These are phyloP conservation scores for Globisporangium mamillatum DNA, from an alignment of 352 stramenopile species.

Conservation along the genomic window DNA sequence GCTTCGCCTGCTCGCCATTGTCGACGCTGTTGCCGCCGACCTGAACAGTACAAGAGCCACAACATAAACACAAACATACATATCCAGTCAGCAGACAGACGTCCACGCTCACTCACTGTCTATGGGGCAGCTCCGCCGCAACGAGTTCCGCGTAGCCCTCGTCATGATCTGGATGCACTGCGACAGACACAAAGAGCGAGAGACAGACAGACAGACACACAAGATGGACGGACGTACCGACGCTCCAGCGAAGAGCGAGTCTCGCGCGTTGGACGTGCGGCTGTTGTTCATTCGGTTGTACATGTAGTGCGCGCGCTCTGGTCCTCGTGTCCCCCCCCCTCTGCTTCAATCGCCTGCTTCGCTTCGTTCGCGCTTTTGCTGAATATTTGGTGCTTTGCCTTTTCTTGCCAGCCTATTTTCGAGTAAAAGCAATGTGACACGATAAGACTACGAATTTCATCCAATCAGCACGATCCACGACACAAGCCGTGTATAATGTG, in stretches of 20 bases:
- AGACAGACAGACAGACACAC: too few relatives aligned
- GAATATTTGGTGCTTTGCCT: neutral
- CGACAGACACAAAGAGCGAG: neutral
- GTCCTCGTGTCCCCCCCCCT: neutral
- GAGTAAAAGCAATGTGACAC: too few relatives aligned
- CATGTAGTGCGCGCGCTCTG: slow-evolving; percentile 38
- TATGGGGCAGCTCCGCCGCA: neutral
- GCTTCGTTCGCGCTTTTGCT: neutral
- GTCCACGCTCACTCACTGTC: neutral
- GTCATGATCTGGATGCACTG: too few relatives aligned
- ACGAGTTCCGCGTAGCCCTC: neutral
- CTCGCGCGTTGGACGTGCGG: slow-evolving; percentile 40
- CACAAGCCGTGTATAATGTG: too few relatives aligned
- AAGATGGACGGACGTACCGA: slow-evolving; percentile 29
- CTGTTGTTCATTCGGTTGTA: slow-evolving; percentile 80
- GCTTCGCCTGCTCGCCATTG: slow-evolving; percentile 74
- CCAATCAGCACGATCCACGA: too few relatives aligned
- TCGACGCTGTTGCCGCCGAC: slow-evolving; percentile 31
- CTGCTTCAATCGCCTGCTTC: neutral
- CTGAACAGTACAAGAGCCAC: slow-evolving; percentile 20
- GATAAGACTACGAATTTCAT: too few relatives aligned
- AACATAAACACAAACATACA: neutral
- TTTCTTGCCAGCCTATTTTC: neutral
- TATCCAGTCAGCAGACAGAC: neutral
- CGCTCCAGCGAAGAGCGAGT: slow-evolving; percentile 65